Percentiles rank a stretch among this genome's conserved stretches.
Evolutionary conservation across 345 rosid genomes (phyloP).

Genomic region (Populus simonii): DNA sequence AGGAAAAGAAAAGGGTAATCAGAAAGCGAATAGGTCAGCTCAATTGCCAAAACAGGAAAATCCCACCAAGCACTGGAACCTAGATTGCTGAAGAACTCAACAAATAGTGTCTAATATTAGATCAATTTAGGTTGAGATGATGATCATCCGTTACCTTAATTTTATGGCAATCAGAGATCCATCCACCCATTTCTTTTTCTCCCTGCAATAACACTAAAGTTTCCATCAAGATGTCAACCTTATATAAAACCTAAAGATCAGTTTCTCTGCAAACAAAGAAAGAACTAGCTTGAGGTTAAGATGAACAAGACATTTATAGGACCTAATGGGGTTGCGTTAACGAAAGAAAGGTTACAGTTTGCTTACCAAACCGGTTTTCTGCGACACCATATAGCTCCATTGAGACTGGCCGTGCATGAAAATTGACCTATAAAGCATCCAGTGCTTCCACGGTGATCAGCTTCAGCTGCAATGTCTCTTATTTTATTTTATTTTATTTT

Average conservation of each 20-base stretch:
- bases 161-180: background rate
- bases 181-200: background rate
- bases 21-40: background rate
- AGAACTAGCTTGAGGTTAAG: background rate
- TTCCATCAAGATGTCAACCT: background rate
- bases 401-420: background rate
- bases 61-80: background rate
- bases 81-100: background rate
- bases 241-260: background rate
- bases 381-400: background rate
- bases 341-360: background rate
- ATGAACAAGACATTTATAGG: background rate
- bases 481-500: too few species aligned
- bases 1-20: background rate
- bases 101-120: background rate
- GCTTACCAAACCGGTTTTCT: background rate
- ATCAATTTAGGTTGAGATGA: background rate
- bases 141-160: background rate
- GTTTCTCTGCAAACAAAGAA: background rate
- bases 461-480: background rate
- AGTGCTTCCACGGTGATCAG: constrained; percentile 13
- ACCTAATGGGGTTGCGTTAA: background rate
- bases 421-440: background rate
- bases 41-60: constrained; percentile 4
- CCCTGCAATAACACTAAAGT: background rate